These are phyloP conservation scores for Kickxella alabastrina DNA, from an alignment of 192 early-diverging fungal species.

Conservation along the genomic window DNA sequence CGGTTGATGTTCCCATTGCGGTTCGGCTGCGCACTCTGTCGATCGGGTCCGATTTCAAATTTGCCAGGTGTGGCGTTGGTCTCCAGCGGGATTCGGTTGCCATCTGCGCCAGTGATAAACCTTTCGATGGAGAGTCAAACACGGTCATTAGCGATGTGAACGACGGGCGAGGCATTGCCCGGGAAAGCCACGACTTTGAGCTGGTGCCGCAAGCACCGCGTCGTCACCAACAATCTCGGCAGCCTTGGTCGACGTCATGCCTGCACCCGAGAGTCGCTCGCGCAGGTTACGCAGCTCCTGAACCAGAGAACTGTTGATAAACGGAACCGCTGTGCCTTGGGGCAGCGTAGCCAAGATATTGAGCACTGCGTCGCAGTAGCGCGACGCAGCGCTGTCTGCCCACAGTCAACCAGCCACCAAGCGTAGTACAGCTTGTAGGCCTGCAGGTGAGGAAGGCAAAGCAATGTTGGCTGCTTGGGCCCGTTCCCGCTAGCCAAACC, in stretches of 20 bases:
- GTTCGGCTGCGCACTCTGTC: constrained; percentile 8
- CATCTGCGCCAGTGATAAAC: constrained; percentile 60
- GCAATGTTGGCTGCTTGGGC: constrained; percentile 5
- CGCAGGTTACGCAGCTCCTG: constrained; percentile 71
- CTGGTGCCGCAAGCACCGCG: constrained; percentile 30
- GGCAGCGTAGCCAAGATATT: constrained; percentile 65
- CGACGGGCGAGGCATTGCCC: constrained; percentile 48
- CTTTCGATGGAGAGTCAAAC: constrained; percentile 61
- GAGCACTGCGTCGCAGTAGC: constrained; percentile 77
- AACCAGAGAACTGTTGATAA: constrained; percentile 68
- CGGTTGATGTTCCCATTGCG: constrained; percentile 1
- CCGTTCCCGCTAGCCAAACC: not conserved
- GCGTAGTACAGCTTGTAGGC: constrained; percentile 83
- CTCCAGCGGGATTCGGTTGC: constrained; percentile 26
- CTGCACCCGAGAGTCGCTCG: constrained; percentile 57
- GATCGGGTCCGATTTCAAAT: constrained; percentile 34
- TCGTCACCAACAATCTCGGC: constrained; percentile 33
- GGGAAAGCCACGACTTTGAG: constrained; percentile 53
- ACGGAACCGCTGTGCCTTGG: constrained; percentile 66
- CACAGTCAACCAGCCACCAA: constrained; percentile 76
- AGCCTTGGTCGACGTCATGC: constrained; percentile 35
- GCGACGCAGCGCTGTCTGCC: constrained; percentile 64
- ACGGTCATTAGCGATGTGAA: constrained; percentile 53
- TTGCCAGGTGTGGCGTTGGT: constrained; percentile 13
- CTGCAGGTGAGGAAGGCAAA: constrained; percentile 81